Evolutionary conservation across 495 filamentous ascomycete species (phyloP).

Genomic region (Aspergillus sparsus): DNA sequence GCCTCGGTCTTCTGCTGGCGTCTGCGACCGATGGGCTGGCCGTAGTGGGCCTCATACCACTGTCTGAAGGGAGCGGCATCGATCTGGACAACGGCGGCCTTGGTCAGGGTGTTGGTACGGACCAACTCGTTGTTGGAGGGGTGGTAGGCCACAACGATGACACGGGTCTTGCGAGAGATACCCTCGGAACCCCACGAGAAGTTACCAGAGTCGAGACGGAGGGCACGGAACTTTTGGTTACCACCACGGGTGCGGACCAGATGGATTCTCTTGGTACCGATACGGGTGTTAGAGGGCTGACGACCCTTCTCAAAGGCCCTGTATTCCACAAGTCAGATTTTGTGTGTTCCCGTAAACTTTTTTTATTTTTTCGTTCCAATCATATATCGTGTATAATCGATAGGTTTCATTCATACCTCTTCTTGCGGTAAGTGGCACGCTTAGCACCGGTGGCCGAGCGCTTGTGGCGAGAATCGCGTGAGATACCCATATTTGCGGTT

Average conservation of each 20-base stretch:
- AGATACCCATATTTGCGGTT: constrained; percentile 95
- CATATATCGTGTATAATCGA: constrained; percentile 1
- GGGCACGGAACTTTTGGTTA: constrained; percentile 98
- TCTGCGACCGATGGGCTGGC: constrained; percentile 79
- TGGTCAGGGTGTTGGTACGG: constrained; percentile 99
- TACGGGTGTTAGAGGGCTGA: constrained; percentile 98
- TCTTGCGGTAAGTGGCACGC: constrained; percentile 89
- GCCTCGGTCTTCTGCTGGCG: constrained; percentile 77
- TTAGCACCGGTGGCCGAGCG: constrained; percentile 96
- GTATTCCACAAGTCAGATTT: constrained; percentile 38
- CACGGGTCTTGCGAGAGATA: constrained; percentile 95
- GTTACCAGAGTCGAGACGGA: constrained; percentile 98
- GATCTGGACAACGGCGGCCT: constrained; percentile 96
- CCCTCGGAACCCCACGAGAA: constrained; percentile 99
- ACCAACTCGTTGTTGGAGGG: constrained; percentile 99
- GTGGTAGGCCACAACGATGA: constrained; percentile 96
- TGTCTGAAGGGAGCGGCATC: constrained; percentile 98
- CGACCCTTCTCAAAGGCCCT: constrained; percentile 99
- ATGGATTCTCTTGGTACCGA: constrained; percentile 98
- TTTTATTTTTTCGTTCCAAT: constrained; percentile 11
- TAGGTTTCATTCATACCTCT: constrained; percentile 58
- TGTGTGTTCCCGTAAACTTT: neutral
- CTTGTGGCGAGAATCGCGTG: constrained; percentile 98
- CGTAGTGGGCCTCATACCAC: constrained; percentile 99
- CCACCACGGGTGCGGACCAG: constrained; percentile 97